Evolutionary conservation across 1,284 basidiomycete genomes (phyloP).

Genomic region (Exobasidium rhododendri): DNA sequence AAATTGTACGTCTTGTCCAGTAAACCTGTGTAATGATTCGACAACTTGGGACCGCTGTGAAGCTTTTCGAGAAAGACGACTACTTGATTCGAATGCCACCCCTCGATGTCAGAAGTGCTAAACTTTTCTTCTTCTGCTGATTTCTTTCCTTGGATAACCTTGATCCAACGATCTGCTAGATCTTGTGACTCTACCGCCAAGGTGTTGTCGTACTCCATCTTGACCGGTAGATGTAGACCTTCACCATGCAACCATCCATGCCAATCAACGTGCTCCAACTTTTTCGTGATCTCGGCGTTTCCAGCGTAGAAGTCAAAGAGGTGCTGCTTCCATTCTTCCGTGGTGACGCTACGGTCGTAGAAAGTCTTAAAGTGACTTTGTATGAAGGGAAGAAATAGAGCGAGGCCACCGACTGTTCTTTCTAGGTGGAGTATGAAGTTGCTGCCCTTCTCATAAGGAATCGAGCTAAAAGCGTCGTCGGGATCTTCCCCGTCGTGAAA

Average conservation of each 20-base stretch:
- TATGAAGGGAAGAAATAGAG: conserved; percentile 61
- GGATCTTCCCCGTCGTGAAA: conserved; percentile 74
- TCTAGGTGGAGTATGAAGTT: conserved; percentile 70
- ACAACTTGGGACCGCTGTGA: conserved; percentile 52
- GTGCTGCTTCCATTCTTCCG: conserved; percentile 81
- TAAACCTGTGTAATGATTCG: conserved; percentile 28
- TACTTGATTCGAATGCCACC: conserved; percentile 50
- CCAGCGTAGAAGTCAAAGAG: conserved; percentile 72
- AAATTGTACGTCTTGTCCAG: conserved; percentile 58
- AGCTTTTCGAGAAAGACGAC: conserved; percentile 60
- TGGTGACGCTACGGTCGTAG: conserved; percentile 75
- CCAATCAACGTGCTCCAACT: conserved; percentile 67
- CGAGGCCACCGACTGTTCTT: conserved; percentile 76
- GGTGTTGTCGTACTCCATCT: conserved; percentile 77
- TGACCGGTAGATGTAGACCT: conserved; percentile 70
- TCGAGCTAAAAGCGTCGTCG: conserved; percentile 58
- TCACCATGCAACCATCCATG: conserved; percentile 83
- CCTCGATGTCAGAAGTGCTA: conserved; percentile 33
- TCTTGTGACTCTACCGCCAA: conserved; percentile 66
- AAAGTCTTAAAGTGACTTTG: conserved; percentile 67
- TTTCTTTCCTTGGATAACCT: conserved; percentile 25
- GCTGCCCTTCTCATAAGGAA: conserved; percentile 73
- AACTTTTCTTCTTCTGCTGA: conserved; percentile 28
- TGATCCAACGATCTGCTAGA: conserved; percentile 71
- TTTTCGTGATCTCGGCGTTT: conserved; percentile 55